Evolutionary conservation across 225 moss, liverwort and hornwort species (phyloP).

Genomic region (Physcomitrium patens): DNA sequence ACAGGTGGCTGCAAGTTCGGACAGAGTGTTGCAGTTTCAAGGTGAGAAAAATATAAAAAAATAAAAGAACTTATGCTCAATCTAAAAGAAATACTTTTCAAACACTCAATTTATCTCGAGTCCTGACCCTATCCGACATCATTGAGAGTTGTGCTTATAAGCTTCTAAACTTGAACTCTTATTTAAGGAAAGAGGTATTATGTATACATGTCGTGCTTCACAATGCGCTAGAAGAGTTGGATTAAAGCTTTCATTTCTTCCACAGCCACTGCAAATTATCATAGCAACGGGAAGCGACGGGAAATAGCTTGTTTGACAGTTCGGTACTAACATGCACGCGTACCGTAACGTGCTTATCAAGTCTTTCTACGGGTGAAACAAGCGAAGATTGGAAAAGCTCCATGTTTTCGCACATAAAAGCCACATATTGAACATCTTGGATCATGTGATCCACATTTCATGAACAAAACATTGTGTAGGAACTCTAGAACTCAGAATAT

Average conservation of each 20-base stretch:
- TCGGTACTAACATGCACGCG: not conserved
- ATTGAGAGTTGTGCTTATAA: not conserved
- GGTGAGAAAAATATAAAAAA: constrained; percentile 35
- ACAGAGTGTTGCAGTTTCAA: constrained; percentile 81
- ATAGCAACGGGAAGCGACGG: not conserved
- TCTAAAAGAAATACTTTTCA: not conserved
- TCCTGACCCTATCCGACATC: not conserved
- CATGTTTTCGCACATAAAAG: too few relatives aligned
- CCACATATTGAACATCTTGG: too few relatives aligned
- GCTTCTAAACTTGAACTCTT: not conserved
- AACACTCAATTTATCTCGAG: not conserved
- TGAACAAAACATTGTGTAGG: too few relatives aligned
- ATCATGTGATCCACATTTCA: too few relatives aligned
- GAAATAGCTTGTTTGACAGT: not conserved
- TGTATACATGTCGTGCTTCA: too few relatives aligned
- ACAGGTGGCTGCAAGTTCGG: constrained; percentile 76
- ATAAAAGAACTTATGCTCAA: not conserved
- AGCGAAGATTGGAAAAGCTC: not conserved
- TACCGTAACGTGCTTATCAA: not conserved
- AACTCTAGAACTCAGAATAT: too few relatives aligned
- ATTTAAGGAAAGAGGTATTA: too few relatives aligned
- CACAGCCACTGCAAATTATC: not conserved
- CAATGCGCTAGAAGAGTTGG: too few relatives aligned
- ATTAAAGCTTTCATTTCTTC: too few relatives aligned
- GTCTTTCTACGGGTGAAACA: not conserved